Conservation (phyloP, 2,329 filamentous ascomycete genomes). For the Penicillium griseofulvum region DNA sequence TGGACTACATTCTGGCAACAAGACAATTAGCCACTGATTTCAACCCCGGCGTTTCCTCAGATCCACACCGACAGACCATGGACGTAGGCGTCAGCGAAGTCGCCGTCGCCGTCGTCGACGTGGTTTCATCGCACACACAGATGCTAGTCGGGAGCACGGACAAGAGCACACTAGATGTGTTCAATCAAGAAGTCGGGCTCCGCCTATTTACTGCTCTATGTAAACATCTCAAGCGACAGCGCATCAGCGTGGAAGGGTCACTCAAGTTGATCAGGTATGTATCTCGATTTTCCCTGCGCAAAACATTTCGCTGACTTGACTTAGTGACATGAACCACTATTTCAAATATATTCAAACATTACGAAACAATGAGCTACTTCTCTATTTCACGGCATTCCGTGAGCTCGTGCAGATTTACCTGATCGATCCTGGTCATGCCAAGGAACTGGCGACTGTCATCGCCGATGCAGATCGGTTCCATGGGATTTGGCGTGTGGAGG, state of each 20-base stretch:
- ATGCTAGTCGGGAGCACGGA: conserved; percentile 95
- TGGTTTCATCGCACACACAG: conserved; percentile 82
- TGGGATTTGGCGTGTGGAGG: conserved; percentile 89
- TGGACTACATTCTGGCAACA: conserved; percentile 90
- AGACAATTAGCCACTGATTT: conserved; percentile 85
- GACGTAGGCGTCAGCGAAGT: conserved; percentile 69
- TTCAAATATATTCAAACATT: conserved; percentile 79
- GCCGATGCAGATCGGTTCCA: conserved; percentile 86
- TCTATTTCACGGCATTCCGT: conserved; percentile 87
- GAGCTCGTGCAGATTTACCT: conserved; percentile 95
- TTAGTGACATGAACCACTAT: conserved; percentile 90
- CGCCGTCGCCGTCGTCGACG: conserved; percentile 74
- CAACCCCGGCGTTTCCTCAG: conserved; percentile 61
- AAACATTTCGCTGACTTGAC: not conserved
- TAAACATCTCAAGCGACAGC: conserved; percentile 96
- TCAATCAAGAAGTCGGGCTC: conserved; percentile 95
- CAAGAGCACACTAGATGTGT: conserved; percentile 97
- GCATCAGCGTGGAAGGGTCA: conserved; percentile 83
- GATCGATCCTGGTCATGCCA: conserved; percentile 80
- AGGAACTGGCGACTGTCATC: conserved; percentile 93
- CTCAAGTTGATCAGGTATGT: conserved; percentile 76
- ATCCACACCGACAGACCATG: conserved; percentile 35
- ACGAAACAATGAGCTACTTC: conserved; percentile 75
- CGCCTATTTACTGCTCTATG: conserved; percentile 88
- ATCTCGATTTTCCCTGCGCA: not conserved